phyloP scores from a whole-genome alignment of 768 basidiomycete genomes.

The Amanita rimosa region DNA sequence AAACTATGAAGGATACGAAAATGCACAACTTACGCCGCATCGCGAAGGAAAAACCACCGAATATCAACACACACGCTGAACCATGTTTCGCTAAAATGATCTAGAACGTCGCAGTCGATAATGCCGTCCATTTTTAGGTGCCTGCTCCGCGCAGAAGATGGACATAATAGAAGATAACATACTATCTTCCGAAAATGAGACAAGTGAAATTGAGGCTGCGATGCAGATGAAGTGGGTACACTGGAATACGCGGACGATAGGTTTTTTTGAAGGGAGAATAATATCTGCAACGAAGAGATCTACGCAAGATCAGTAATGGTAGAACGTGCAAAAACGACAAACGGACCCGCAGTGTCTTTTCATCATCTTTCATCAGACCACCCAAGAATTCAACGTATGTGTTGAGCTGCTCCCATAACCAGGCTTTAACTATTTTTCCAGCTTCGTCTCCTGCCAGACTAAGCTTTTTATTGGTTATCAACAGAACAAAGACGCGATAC shows the following conservation, averaged over 20 bases:
- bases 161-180: conserved; percentile 49
- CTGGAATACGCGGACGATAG: conserved; percentile 56
- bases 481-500: conserved; percentile 64
- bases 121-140: conserved; percentile 17
- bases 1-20: neutral
- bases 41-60: conserved; percentile 82
- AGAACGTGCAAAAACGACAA: neutral
- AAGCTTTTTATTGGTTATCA: conserved; percentile 51
- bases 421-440: conserved; percentile 56
- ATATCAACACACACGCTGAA: conserved; percentile 73
- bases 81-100: conserved; percentile 60
- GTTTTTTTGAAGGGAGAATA: conserved; percentile 68
- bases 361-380: conserved; percentile 66
- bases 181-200: conserved; percentile 59
- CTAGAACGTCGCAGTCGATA: conserved; percentile 48
- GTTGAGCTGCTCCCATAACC: conserved; percentile 71
- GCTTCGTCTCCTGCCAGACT: conserved; percentile 37
- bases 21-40: conserved; percentile 44
- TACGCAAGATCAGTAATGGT: conserved; percentile 14
- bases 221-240: conserved; percentile 17
- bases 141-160: conserved; percentile 27
- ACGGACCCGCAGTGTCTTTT: conserved; percentile 62
- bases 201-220: conserved; percentile 54
- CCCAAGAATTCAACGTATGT: conserved; percentile 59
- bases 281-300: conserved; percentile 63